Evolutionary conservation across 768 basidiomycete species (phyloP), one percentile per base, ranked within the genome.

Genomic region (Lactarius pseudohatsudake): DNA sequence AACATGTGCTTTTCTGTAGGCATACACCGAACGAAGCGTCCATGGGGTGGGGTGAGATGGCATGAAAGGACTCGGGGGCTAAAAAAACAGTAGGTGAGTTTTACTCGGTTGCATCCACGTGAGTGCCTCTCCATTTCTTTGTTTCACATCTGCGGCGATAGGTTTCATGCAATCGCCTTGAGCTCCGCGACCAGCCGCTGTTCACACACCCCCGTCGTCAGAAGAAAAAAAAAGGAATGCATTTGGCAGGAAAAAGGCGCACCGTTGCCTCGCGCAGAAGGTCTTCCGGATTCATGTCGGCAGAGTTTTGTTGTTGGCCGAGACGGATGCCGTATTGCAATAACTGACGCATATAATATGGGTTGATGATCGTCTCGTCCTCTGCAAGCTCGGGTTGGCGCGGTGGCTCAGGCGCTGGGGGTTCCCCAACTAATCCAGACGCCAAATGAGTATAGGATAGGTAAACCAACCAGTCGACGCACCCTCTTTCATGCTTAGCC

Each of bases 291-390:
- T 57, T 57, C 62, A 61, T 58, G 43, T 66, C 65, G 20, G 41
- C 63, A 43, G 61, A 62, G 22, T 70, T 66, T 40, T 73, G 72
- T 62, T 64, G 62, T n/a, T 74, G 77, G 16, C 88, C 88, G 3
- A 89, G 79, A 63, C 79, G 81, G 67, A 92, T 86, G 9, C 89
- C 89, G 72, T 92, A 91, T 66, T 84, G 60, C 13, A 92, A 77
- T 57, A 92, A 74, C 71, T 92, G 91, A 62, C 79, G 78, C 91
- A 92, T 92, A 76, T 89, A 92, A 74, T 88, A 85, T 3, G 89
- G 88, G 69, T 87, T 89, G 72, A 92, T 92, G 61, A 92, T 80
- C 0, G 87, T 86, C 74, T 92, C 89, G 66, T 90, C 80, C 22
- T 73, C 74, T 1, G 75, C 76, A 4, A 85, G 74, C 22, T 76